Conservation (phyloP, 441 rosid genomes). For the Croton laevigatus region DNA sequence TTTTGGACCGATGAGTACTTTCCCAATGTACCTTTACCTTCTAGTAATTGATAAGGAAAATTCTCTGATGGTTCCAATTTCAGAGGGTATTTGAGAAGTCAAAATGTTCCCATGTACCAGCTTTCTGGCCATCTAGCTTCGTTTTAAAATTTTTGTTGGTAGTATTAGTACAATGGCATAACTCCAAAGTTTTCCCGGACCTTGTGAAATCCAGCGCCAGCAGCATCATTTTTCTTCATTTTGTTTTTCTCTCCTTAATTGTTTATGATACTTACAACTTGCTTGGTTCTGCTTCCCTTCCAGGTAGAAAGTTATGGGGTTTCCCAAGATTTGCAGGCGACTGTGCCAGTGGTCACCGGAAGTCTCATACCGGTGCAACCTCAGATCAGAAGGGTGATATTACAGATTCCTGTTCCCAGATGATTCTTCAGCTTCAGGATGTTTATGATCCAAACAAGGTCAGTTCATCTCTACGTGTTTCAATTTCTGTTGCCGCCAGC, state of each 20-base stretch:
- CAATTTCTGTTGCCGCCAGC: background rate
- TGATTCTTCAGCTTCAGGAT: conserved; percentile 94
- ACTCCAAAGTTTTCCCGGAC: background rate
- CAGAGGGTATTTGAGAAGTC: background rate
- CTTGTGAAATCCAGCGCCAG: background rate
- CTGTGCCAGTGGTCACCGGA: conserved; percentile 67
- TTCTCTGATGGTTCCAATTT: conserved; percentile 1
- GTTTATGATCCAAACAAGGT: conserved; percentile 98
- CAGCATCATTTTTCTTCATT: background rate
- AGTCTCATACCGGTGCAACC: conserved; percentile 55
- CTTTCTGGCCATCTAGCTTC: conserved; percentile 1
- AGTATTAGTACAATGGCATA: background rate
- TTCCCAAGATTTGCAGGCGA: conserved; percentile 88
- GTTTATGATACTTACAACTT: conserved; percentile 9
- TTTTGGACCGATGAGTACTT: background rate
- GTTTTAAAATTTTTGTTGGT: background rate
- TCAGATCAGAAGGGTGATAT: conserved; percentile 74
- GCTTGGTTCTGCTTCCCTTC: conserved; percentile 21
- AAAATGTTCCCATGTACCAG: background rate
- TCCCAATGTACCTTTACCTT: background rate
- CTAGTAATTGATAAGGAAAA: background rate
- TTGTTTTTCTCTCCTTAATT: background rate
- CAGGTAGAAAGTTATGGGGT: conserved; percentile 87
- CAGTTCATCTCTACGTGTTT: background rate
- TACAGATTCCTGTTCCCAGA: conserved; percentile 81